Conservation (phyloP, 305 asterid genomes). For the Withania somnifera region DNA sequence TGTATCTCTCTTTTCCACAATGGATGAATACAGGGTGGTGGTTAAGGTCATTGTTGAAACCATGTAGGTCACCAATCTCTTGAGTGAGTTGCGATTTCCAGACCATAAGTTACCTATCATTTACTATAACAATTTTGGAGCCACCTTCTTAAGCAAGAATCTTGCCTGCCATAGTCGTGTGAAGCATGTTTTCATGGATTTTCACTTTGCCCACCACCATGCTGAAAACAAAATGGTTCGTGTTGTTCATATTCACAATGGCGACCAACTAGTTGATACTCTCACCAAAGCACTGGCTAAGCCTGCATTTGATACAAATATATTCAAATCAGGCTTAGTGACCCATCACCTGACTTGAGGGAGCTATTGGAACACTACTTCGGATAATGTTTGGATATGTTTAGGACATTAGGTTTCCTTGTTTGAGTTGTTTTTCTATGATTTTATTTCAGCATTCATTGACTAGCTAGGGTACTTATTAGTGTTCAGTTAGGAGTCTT, state of each 20-base stretch:
- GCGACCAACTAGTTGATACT: not conserved
- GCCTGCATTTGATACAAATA: not conserved
- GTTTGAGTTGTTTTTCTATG: too few relatives aligned
- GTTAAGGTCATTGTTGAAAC: not conserved
- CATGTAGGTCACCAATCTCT: not conserved
- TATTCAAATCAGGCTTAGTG: not conserved
- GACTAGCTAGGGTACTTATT: not conserved
- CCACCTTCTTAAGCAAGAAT: not conserved
- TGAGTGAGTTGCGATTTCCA: not conserved
- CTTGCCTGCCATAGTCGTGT: not conserved
- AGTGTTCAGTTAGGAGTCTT: not conserved
- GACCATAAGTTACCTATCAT: not conserved
- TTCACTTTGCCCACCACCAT: not conserved
- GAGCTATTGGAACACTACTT: not conserved
- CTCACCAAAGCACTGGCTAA: not conserved
- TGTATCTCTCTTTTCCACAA: not conserved
- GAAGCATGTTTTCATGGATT: not conserved
- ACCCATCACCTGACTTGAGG: not conserved
- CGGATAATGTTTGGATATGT: too few relatives aligned
- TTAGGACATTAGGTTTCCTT: too few relatives aligned
- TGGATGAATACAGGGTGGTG: not conserved
- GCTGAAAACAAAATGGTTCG: not conserved
- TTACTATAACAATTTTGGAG: not conserved
- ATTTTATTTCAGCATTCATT: not conserved
- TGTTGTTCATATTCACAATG: not conserved